A percentile compares a stretch with the other conserved stretches of the same genome.
Conservation (phyloP, 306 rosid genomes). For the Cucurbita maxima region DNA sequence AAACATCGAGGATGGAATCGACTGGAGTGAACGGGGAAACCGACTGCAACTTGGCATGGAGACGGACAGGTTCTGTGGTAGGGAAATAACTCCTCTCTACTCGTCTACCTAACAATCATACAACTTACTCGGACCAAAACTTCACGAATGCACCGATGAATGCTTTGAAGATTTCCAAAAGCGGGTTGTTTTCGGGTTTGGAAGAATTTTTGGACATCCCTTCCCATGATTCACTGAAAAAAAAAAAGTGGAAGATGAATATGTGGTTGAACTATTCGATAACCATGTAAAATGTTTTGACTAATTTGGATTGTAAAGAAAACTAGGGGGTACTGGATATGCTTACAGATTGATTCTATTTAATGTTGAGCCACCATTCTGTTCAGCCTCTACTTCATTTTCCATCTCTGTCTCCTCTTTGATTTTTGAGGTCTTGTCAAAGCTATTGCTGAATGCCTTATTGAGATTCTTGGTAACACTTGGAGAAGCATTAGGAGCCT, state of each 20-base stretch:
- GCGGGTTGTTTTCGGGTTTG: conserved; percentile 36
- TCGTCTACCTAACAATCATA: conserved; percentile 10
- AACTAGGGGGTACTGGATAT: not conserved
- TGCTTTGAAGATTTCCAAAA: conserved; percentile 36
- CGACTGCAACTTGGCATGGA: not conserved
- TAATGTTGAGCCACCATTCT: conserved; percentile 34
- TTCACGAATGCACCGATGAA: conserved; percentile 45
- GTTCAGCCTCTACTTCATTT: conserved; percentile 21
- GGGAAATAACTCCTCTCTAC: not conserved
- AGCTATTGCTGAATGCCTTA: conserved; percentile 6
- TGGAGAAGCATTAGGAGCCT: conserved; percentile 27
- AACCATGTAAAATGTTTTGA: not conserved
- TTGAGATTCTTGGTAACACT: conserved; percentile 15
- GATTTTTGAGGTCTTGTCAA: conserved; percentile 10
- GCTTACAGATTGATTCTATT: conserved; percentile 87
- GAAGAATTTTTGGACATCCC: conserved; percentile 22
- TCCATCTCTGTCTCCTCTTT: conserved; percentile 22
- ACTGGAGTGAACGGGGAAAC: not conserved
- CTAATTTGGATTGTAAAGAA: not conserved
- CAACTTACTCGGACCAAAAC: conserved; percentile 58
- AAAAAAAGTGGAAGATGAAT: conserved; percentile 10
- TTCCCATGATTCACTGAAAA: conserved; percentile 84
- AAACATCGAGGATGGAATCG: not conserved
- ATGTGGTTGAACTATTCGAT: not conserved
- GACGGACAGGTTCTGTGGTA: not conserved